Evolutionary conservation across 2,329 filamentous ascomycete species (phyloP).

Genomic region (Seiridium cupressi): DNA sequence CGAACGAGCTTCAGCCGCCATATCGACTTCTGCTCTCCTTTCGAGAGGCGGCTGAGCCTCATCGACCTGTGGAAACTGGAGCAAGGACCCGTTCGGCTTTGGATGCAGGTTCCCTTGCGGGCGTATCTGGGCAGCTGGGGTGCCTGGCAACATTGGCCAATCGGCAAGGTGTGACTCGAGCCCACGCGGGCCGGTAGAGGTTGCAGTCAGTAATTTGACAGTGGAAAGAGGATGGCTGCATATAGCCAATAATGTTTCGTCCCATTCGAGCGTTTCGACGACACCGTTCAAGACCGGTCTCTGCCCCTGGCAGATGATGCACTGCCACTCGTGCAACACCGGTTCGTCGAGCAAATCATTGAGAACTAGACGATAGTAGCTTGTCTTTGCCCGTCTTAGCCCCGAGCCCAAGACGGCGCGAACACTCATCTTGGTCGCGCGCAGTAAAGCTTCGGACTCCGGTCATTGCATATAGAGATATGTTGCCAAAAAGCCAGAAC

Average conservation of each 20-base stretch:
- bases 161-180: neutral
- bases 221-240: neutral
- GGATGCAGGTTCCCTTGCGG: neutral
- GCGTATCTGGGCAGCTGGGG: neutral
- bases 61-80: neutral
- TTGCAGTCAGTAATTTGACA: neutral
- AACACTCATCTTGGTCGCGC: too few species aligned
- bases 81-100: neutral
- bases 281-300: neutral
- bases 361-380: too few species aligned
- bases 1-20: neutral
- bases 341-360: too few species aligned
- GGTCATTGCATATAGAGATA: too few species aligned
- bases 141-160: neutral
- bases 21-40: neutral
- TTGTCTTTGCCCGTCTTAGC: too few species aligned
- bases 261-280: neutral
- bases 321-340: too few species aligned
- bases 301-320: neutral
- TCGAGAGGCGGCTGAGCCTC: neutral
- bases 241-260: neutral
- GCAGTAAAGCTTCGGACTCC: too few species aligned
- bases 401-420: too few species aligned
- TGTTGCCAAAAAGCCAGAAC: too few species aligned
- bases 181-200: slow-evolving; percentile 2